These are phyloP conservation scores for Volutella citrinella DNA, from an alignment of 2,329 filamentous ascomycete genomes.

Conservation along the genomic window DNA sequence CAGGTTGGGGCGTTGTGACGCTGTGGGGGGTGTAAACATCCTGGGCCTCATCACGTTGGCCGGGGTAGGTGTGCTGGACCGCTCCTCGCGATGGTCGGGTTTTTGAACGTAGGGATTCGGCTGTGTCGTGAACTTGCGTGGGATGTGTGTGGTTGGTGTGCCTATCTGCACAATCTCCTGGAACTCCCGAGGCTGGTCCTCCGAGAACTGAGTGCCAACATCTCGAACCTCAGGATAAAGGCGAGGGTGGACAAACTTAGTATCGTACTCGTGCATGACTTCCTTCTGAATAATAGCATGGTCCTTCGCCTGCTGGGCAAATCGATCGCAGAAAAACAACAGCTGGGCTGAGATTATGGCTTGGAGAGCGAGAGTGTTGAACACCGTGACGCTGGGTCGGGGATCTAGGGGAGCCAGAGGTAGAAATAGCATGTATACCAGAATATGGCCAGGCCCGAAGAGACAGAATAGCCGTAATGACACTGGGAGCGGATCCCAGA, in stretches of 20 bases:
- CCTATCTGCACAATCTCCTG: constrained; percentile 46
- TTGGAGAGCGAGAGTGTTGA: constrained; percentile 77
- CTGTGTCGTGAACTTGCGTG: constrained; percentile 74
- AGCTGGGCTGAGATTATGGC: constrained; percentile 74
- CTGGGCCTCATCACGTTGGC: constrained; percentile 38
- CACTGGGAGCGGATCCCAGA: constrained; percentile 91
- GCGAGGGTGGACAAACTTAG: constrained; percentile 88
- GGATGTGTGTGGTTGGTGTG: constrained; percentile 61
- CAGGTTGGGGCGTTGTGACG: constrained; percentile 31
- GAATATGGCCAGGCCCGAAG: constrained; percentile 90
- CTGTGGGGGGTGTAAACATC: constrained; percentile 41
- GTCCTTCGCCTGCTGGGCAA: constrained; percentile 83
- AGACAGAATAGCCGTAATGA: constrained; percentile 80
- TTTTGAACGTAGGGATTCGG: constrained; percentile 74
- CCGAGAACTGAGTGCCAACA: constrained; percentile 76
- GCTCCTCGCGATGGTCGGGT: constrained; percentile 44
- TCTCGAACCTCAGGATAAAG: constrained; percentile 75
- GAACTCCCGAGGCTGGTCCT: constrained; percentile 39
- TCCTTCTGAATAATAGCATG: constrained; percentile 81
- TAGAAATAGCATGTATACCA: constrained; percentile 85
- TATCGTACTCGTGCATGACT: constrained; percentile 93
- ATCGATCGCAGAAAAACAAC: constrained; percentile 67
- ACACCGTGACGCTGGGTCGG: constrained; percentile 79
- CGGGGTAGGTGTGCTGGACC: constrained; percentile 30
- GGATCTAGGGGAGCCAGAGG: constrained; percentile 74